Evolutionary conservation across 2,329 filamentous ascomycete genomes (phyloP).

Genomic region (Pestalotiopsis fici): DNA sequence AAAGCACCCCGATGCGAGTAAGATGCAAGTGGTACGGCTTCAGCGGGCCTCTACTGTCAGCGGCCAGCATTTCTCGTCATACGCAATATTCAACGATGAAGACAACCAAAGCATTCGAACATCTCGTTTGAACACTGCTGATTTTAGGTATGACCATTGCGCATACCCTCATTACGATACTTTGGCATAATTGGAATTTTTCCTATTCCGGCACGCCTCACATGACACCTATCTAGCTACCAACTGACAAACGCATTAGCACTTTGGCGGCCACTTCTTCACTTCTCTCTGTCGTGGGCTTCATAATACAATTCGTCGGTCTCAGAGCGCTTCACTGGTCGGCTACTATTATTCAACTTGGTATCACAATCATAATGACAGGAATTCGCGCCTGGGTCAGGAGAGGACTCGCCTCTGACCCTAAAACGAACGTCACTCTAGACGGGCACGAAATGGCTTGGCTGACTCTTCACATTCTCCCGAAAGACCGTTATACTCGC

Average conservation of each 20-base stretch:
- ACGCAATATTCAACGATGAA: neutral
- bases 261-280: neutral
- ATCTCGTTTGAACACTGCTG: neutral
- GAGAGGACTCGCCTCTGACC: neutral
- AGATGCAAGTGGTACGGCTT: neutral
- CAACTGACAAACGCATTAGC: neutral
- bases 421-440: neutral
- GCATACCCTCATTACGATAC: neutral
- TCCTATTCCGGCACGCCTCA: too few species aligned
- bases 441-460: neutral
- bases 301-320: neutral
- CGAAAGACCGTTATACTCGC: neutral
- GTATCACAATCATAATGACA: neutral
- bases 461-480: neutral
- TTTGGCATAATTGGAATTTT: too few species aligned
- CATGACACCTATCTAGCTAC: too few species aligned
- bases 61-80: neutral
- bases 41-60: neutral
- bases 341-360: neutral
- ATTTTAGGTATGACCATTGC: neutral
- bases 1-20: neutral
- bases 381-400: neutral
- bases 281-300: neutral
- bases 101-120: neutral
- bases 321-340: neutral